Evolutionary conservation across 345 rosid genomes (phyloP).

Genomic region (Punica granatum): DNA sequence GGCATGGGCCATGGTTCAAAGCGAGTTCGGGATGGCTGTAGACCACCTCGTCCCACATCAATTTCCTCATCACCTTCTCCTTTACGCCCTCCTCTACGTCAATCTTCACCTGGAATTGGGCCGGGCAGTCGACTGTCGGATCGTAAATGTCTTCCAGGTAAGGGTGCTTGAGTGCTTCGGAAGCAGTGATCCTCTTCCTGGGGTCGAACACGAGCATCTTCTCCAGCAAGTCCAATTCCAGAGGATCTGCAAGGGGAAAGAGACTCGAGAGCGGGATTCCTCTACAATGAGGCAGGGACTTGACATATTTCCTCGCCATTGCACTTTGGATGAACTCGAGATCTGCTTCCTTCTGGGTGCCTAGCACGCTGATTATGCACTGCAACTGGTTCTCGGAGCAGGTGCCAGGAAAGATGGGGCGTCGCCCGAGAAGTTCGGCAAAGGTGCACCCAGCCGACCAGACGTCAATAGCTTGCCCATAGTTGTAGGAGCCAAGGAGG

Average conservation of each 20-base stretch:
- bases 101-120: constrained; percentile 51
- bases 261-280: constrained; percentile 46
- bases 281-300: constrained; percentile 53
- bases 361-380: constrained; percentile 57
- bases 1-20: no score
- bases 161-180: constrained; percentile 77
- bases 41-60: constrained; percentile 77
- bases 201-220: constrained; percentile 85
- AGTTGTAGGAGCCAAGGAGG: constrained; percentile 76
- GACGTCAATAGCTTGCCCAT: constrained; percentile 74
- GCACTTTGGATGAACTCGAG: constrained; percentile 64
- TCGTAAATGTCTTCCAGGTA: constrained; percentile 62
- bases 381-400: constrained; percentile 76
- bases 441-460: constrained; percentile 97
- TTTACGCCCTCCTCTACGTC: constrained; percentile 59
- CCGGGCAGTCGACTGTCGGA: constrained; percentile 54
- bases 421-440: constrained; percentile 74
- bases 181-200: constrained; percentile 63
- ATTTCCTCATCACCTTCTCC: constrained; percentile 51
- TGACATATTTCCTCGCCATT: constrained; percentile 58
- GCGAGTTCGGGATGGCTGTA: constrained; percentile 1
- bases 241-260: constrained; percentile 64
- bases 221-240: constrained; percentile 65
- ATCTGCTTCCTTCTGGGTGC: constrained; percentile 64
- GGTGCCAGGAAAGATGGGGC: constrained; percentile 78